phyloP scores from a whole-genome alignment of 2,329 filamentous ascomycete genomes.

The Pseudocercospora pini-densiflorae region DNA sequence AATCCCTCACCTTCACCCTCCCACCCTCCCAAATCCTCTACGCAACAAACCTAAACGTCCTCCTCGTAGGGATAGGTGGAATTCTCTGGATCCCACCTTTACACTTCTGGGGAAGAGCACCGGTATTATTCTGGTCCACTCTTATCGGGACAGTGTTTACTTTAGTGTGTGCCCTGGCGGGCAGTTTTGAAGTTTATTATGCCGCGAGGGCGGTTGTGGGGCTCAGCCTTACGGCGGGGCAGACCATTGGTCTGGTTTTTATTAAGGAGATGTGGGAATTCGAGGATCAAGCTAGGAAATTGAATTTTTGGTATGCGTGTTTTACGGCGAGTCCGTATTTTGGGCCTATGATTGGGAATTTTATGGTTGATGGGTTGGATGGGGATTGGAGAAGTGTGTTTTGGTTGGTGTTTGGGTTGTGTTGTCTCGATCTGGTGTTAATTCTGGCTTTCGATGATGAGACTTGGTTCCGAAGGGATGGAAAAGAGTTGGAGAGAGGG shows the following conservation, averaged over 20 bases:
- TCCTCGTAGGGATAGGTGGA: conserved; percentile 5
- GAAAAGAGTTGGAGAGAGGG: not conserved
- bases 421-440: not conserved
- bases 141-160: conserved; percentile 7
- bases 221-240: conserved; percentile 3
- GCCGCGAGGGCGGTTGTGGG: not conserved
- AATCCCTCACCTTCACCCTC: not conserved
- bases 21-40: not conserved
- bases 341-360: not conserved
- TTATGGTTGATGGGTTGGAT: not conserved
- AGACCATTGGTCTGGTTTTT: conserved; percentile 11
- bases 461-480: not conserved
- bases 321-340: not conserved
- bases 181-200: conserved; percentile 3
- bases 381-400: not conserved
- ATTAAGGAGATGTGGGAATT: not conserved
- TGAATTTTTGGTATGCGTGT: not conserved
- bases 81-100: conserved; percentile 7
- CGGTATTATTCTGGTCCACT: conserved; percentile 8
- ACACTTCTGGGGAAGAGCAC: conserved; percentile 4
- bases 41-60: conserved; percentile 4
- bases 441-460: not conserved
- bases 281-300: not conserved
- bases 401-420: not conserved
- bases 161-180: not conserved